These are phyloP conservation scores for Diplotaxis tenuifolia DNA, from an alignment of 345 rosid species.

Conservation along the genomic window DNA sequence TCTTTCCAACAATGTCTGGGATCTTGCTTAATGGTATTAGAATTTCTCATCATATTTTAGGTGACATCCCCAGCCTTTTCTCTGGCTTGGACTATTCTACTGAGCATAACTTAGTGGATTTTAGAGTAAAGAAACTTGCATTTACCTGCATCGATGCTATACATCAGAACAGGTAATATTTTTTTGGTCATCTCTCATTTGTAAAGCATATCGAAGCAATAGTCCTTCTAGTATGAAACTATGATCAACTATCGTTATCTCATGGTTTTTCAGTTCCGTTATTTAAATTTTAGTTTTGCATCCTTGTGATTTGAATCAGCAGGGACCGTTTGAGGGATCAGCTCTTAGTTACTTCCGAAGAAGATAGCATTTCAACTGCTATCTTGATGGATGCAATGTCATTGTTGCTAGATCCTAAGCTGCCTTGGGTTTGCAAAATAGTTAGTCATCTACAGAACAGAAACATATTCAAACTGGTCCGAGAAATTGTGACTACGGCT, in stretches of 20 bases:
- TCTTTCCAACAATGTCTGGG: background rate
- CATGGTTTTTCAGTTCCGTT: constrained; percentile 12
- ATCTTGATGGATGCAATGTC: constrained; percentile 66
- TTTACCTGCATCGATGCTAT: constrained; percentile 69
- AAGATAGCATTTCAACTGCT: constrained; percentile 43
- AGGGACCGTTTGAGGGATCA: constrained; percentile 63
- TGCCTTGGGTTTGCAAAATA: constrained; percentile 86
- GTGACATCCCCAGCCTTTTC: constrained; percentile 65
- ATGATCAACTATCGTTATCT: background rate
- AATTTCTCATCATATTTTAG: constrained; percentile 48
- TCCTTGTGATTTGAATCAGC: constrained; percentile 35
- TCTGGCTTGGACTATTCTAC: constrained; percentile 53
- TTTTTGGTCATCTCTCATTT: background rate
- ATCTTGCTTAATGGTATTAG: constrained; percentile 23
- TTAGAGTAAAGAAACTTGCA: no score
- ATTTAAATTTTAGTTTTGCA: constrained; percentile 20
- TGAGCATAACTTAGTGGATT: constrained; percentile 59
- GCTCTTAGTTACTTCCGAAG: constrained; percentile 46
- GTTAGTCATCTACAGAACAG: constrained; percentile 60
- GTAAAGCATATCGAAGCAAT: constrained; percentile 10
- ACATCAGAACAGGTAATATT: constrained; percentile 72
- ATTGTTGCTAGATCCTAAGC: constrained; percentile 66
- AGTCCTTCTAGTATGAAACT: constrained; percentile 11
- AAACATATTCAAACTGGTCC: constrained; percentile 52
- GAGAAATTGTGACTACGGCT: constrained; percentile 59